phyloP scores from a whole-genome alignment of 306 rosid species.

The Castanea crenata region DNA sequence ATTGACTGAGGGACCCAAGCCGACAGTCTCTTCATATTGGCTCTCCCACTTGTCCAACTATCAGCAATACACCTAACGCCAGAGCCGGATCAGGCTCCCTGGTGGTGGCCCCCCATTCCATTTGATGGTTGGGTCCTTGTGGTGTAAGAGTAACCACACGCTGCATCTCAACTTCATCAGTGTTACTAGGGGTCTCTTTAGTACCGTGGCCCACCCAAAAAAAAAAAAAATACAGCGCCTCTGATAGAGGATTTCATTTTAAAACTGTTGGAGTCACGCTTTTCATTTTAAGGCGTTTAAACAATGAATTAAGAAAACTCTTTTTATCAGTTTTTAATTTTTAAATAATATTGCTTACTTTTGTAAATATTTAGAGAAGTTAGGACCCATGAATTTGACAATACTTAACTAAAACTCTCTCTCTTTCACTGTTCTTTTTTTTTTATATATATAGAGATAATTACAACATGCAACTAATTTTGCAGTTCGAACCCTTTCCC shows the following conservation, averaged over 20 bases:
- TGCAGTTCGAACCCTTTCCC: too few species aligned
- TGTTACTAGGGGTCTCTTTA: neutral
- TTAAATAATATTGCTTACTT: neutral
- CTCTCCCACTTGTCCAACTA: conserved; percentile 4
- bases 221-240: neutral
- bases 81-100: conserved; percentile 24
- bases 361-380: too few species aligned
- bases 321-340: fast-evolving
- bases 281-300: fast-evolving
- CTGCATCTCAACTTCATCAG: neutral
- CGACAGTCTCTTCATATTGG: neutral
- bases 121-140: conserved; percentile 10
- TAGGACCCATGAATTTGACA: too few species aligned
- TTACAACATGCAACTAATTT: too few species aligned
- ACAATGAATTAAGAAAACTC: fast-evolving
- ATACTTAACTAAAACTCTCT: too few species aligned
- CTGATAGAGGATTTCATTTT: too few species aligned
- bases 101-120: neutral
- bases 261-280: too few species aligned
- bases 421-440: too few species aligned
- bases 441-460: too few species aligned
- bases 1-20: conserved; percentile 7
- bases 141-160: neutral
- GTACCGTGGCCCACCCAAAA: too few species aligned
- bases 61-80: conserved; percentile 5